Evolutionary conservation across 23 red algal species (phyloP).

Genomic region (Gracilaria gracilis): DNA sequence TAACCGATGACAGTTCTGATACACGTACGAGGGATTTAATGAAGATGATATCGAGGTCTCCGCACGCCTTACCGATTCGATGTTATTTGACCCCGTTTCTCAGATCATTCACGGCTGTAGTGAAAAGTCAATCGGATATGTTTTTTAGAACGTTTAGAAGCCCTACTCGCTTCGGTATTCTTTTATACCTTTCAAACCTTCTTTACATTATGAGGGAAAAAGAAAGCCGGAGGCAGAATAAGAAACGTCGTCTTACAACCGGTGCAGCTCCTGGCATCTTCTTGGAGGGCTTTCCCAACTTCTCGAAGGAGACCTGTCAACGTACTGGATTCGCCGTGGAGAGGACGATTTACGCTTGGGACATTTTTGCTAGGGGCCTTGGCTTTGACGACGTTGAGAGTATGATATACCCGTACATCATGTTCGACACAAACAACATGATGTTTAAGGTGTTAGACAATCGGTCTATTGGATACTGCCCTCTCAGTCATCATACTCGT

Average conservation of each 20-base stretch:
- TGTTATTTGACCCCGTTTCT: not conserved
- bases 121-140: not conserved
- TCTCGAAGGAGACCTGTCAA: slow-evolving; percentile 4
- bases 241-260: slow-evolving; percentile 1
- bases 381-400: slow-evolving; percentile 4
- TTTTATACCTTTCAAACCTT: slow-evolving; percentile 14
- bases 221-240: not conserved
- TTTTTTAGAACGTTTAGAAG: not conserved
- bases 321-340: slow-evolving; percentile 17
- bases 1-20: not conserved
- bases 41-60: not conserved
- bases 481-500: not conserved
- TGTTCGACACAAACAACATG: slow-evolving; percentile 3
- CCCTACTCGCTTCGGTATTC: not conserved
- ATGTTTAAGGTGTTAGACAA: slow-evolving; percentile 10
- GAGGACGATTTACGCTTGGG: slow-evolving; percentile 2
- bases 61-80: not conserved
- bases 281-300: not conserved
- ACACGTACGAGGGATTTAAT: not conserved
- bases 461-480: not conserved
- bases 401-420: slow-evolving; percentile 27
- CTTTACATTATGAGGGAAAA: slow-evolving; percentile 2
- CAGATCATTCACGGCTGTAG: not conserved
- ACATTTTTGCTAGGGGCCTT: slow-evolving; percentile 30
- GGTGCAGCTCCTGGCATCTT: not conserved